Base-by-base conservation (phyloP, 225 moss, liverwort and hornwort species). In the Polytrichum commune region DNA sequence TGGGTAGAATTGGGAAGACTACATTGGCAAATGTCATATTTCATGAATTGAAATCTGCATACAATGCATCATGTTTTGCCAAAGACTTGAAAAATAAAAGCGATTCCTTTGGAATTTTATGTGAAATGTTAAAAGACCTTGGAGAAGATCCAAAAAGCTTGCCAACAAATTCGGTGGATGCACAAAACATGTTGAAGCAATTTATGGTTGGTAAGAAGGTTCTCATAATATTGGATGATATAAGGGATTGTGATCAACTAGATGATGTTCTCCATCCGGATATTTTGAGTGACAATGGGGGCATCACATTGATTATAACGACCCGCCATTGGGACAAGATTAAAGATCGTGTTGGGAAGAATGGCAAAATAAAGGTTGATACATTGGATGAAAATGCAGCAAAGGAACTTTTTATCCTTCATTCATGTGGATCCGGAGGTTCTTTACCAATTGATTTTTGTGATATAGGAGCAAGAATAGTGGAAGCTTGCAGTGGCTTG, bases 1-100 rank as follows among this genome's bases (percentile, higher is more conserved):
- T 69, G 68, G 68, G 68, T 8, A 54, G 53, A 54, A 69, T 69
- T 4, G 68, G 68, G 8, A 69, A 69, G 13, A 13, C 53, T 18
- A 69, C 68, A 54, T 16, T 69, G 54, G 68, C 68, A 54, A 69
- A 69, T 18, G 68, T 53, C 4, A 2, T 69, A 16, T 46, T 6
- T 69, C 0, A 69, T 25, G 16, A 69, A 6, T 24, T 69, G n/a
- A 25, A 3, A 6, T 27, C 5, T 23, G 55, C 5, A 10, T 69
- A 25, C 28, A 27, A 69, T 25, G 56, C 57, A 57, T 55, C 20
- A 28, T 70, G 57, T 22, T 57, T 58, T 70, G 22, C 30, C 7
- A 28, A 19, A 27, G 60, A 70, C 10, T 19, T 70, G 20, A 70
- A 70, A 22, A 16, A 57, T 55, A 55, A 55, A 10, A 55, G 25